Percentiles rank a stretch among this genome's conserved stretches.
Conservation (phyloP, 768 basidiomycete species). For the Russula sp. region DNA sequence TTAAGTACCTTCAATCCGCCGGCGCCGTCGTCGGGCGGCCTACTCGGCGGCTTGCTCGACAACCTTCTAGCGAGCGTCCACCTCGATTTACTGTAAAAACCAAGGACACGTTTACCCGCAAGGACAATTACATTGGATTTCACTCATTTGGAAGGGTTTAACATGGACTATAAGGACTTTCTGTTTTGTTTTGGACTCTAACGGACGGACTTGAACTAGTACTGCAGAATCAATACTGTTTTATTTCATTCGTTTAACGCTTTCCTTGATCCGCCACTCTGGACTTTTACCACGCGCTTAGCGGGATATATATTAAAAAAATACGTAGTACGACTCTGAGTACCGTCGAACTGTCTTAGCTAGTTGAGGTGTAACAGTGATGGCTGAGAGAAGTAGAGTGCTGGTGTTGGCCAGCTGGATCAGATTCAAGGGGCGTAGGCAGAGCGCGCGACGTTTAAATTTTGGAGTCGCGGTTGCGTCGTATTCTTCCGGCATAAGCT, state of each 20-base stretch:
- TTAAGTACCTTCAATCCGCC: slow-evolving; percentile 14
- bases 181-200: not conserved
- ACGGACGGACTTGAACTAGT: not conserved
- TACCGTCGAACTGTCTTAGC: not conserved
- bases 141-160: not conserved
- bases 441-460: not conserved
- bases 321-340: no score
- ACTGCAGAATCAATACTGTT: not conserved
- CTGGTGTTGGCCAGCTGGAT: not conserved
- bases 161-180: not conserved
- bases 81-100: not conserved
- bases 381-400: not conserved
- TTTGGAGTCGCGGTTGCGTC: not conserved
- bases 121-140: not conserved
- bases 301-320: no score
- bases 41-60: not conserved
- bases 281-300: not conserved
- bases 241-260: not conserved
- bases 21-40: not conserved
- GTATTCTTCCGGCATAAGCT: not conserved
- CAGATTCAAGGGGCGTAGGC: not conserved
- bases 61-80: not conserved
- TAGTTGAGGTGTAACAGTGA: not conserved
- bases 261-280: not conserved
- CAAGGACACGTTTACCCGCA: not conserved